Base-by-base conservation (phyloP, 176 grass and related monocot species). In the Neostapfia colusana region DNA sequence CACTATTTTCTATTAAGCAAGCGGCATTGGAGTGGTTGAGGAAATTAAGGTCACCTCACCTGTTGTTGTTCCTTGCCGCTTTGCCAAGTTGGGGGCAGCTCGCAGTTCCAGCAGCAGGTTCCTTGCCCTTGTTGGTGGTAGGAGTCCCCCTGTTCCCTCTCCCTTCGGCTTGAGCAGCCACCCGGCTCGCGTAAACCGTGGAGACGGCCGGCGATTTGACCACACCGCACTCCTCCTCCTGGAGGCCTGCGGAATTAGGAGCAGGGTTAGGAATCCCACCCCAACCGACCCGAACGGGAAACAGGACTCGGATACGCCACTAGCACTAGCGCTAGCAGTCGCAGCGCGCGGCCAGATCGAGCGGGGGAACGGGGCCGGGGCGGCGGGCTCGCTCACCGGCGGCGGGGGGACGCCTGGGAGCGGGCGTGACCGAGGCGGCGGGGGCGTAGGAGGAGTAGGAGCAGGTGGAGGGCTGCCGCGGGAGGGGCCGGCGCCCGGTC, bases 61-160 rank as follows among this genome's bases (percentile, higher is more conserved):
- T 65, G 46, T 31, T 31, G 31, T 6, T 57, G 27, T 31, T 50
- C 35, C 48, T 83, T 62, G 1, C 14, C 26, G 53, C 11, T 69
- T 36, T 85, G 25, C 67, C 78, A 10, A 44, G 73, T 46, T 79
- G 79, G 0, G 88, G 79, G 70, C 88, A 89, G 31, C 88, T 86
- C 63, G 83, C 70, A 37, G 83, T 37, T 48, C 37, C 63, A 8
- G 44, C 36, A 23, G 51, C 46, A 59, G 70, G 53, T 23, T 0
- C 28, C 37, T n/a, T n/a, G n/a, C n/a, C n/a, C n/a, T n/a, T 58
- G 55, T 4, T 37, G 10, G 45, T 57, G 76, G 20, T n/a, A 4
- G 59, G 21, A 26, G 9, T 23, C 8, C 4, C 54, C 21, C 55
- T 25, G 10, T 3, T 58, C 55, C 55, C 55, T 58, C 23, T 58